These are phyloP conservation scores for Crataegus laevigata DNA, from an alignment of 306 rosid species.

Conservation along the genomic window DNA sequence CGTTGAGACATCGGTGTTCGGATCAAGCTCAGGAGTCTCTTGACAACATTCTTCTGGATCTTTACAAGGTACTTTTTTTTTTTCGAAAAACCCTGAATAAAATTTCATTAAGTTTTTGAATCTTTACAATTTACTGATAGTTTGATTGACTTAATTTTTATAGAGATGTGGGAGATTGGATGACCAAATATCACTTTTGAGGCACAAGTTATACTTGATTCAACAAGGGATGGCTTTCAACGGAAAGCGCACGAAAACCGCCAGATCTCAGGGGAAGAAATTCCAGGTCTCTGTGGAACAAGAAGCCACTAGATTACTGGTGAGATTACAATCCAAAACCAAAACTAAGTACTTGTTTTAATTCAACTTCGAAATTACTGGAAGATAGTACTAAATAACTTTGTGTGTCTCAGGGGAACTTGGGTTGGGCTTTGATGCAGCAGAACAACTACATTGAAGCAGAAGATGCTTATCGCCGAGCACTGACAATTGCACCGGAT, in stretches of 20 bases:
- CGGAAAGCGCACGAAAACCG: conserved; percentile 94
- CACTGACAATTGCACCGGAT: conserved; percentile 75
- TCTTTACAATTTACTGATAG: neutral
- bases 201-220: conserved; percentile 74
- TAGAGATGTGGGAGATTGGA: conserved; percentile 97
- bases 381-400: neutral
- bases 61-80: conserved; percentile 54
- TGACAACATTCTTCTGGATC: conserved; percentile 90
- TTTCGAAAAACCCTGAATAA: neutral
- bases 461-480: conserved; percentile 84
- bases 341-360: neutral
- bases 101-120: neutral
- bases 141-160: neutral
- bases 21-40: conserved; percentile 98
- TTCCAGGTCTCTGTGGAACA: conserved; percentile 97
- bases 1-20: conserved; percentile 73
- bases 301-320: conserved; percentile 94
- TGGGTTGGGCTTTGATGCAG: conserved; percentile 99
- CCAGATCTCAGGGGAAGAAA: conserved; percentile 97
- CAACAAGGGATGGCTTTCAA: conserved; percentile 96
- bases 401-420: conserved; percentile 52
- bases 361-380: neutral
- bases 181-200: conserved; percentile 72
- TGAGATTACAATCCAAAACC: conserved; percentile 20
- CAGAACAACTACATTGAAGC: conserved; percentile 88